Base-by-base conservation (phyloP, 257 asterid genomes). In the Ocimum tenuiflorum region DNA sequence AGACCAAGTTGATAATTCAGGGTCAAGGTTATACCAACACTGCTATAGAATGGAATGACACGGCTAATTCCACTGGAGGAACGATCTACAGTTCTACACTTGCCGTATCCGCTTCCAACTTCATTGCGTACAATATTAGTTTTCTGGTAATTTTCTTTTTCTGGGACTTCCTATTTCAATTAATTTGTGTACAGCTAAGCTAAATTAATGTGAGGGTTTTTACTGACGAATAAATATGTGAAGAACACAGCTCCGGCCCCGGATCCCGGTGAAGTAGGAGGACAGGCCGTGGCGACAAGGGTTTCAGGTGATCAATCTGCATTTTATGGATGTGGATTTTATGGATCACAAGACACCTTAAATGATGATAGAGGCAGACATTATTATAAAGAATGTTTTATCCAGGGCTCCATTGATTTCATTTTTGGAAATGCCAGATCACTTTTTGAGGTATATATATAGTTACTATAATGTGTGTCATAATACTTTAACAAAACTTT, bases 331-430 rank as follows among this genome's bases (percentile, higher is more conserved):
- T 89, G 96, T 72, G 96, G 96, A 27, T 86, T 91, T 52, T 84
- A 78, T 43, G 98, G 96, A 50, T 86, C 80, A 24, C 98, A 87
- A 68, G 98, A 91, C 18, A 89, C 98, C 0, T 75, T 91, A 12
- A 77, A 79, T 55, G 98, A 89, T 68, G 89, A 89, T 45, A 68
- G 70, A 10, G 98, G 98, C 31, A 82, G 95, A 9, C 96, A 89
- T 70, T 89, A 89, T 59, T 91, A 82, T 63, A 87, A 84, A 75
- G 82, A 91, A n/a, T 91, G 98, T 54, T 82, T 75, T 66, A 85
- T 91, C 55, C 88, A 91, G 36, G 98, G 98, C 6, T 91, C 96
- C 63, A 89, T 91, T 50, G 96, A 91, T 78, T 91, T 91, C 82
- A 84, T 91, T 54, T 91, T 85, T 18, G 98, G 98, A 54, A 80